Evolutionary conservation across 495 filamentous ascomycete genomes (phyloP), one percentile per base, ranked within the genome.

Genomic region (Neurospora intermedia): DNA sequence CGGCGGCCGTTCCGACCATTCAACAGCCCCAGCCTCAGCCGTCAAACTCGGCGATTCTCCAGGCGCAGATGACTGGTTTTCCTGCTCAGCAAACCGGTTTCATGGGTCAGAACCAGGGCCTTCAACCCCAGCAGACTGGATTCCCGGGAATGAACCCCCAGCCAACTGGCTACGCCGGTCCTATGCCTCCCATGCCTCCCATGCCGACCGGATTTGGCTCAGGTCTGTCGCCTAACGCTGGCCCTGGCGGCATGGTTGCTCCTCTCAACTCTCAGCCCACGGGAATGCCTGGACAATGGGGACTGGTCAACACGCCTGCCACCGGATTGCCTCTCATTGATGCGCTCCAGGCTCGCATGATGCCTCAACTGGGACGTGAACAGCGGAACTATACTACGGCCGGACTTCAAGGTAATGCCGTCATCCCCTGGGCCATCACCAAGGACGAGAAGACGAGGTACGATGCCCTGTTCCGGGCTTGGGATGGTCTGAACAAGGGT

Each of bases 371-470:
- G 73, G 96, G 96, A 39, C 91, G 96, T 7, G 96, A 98, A 81
- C 91, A 93, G 75, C 93, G 93, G 7, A 81, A 76, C 72, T 98
- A 93, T 76, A 95, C 91, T n/a, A 94, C 94, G 16, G 85, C 89
- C 72, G 94, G 94, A 9, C 85, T 99, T 38, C 91, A 92, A 41
- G 96, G 96, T 69, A 98, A 96, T 84, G 96, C 96, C 9, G 93
- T 91, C 7, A 94, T 99, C 78, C 95, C 96, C 4, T 99, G 95
- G 96, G 96, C 96, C 35, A 95, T 99, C 71, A 99, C 96, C 9
- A 99, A 99, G 81, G 93, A 97, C 75, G 96, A 99, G 82, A 99
- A 99, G 85, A 95, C 93, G 72, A 91, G 96, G 71, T 99, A 98
- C 75, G 96, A 99, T 83, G 89, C 94, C 73, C 85, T 98, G 16